Percentiles rank a stretch among this genome's conserved stretches.
Conservation (phyloP, 2,329 filamentous ascomycete genomes). For the Ceratocystis cubensis region DNA sequence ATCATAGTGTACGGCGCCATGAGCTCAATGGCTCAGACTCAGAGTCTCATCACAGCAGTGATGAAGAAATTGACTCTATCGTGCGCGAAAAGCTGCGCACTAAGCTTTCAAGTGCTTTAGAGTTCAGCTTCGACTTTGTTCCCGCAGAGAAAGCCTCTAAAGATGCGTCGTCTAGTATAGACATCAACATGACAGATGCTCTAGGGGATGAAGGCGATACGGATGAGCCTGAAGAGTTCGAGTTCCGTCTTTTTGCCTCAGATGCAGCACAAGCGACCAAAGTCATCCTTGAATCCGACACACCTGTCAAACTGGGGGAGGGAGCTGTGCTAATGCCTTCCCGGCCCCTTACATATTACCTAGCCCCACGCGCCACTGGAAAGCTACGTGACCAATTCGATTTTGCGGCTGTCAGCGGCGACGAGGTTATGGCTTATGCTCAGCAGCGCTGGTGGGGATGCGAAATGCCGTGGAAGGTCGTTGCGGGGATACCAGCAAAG, state of each 20-base stretch:
- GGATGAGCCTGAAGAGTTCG: constrained; percentile 35
- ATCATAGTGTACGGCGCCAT: constrained; percentile 40
- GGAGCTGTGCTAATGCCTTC: constrained; percentile 29
- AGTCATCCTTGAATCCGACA: constrained; percentile 38
- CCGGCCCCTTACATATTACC: constrained; percentile 38
- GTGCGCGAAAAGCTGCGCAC: constrained; percentile 19
- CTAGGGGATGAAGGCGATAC: constrained; percentile 24
- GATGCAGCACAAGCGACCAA: constrained; percentile 35
- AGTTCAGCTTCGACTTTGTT: constrained; percentile 16
- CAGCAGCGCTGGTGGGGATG: constrained; percentile 41
- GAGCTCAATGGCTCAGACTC: constrained; percentile 35
- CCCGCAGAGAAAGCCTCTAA: constrained; percentile 21
- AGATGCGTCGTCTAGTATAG: constrained; percentile 24
- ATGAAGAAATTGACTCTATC: constrained; percentile 12
- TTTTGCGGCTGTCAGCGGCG: constrained; percentile 37
- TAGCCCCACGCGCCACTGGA: constrained; percentile 31
- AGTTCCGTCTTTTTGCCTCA: constrained; percentile 45
- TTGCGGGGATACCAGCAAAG: constrained; percentile 30
- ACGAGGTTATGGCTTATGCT: constrained; percentile 38
- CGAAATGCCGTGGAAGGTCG: constrained; percentile 49
- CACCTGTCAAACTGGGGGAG: constrained; percentile 27
- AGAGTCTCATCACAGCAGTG: constrained; percentile 23
- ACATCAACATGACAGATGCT: constrained; percentile 10
- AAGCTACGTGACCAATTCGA: constrained; percentile 25
- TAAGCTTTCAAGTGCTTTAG: constrained; percentile 21